These are phyloP conservation scores for Polygonum maritimum DNA, from an alignment of 148 eudicot species.

Conservation along the genomic window DNA sequence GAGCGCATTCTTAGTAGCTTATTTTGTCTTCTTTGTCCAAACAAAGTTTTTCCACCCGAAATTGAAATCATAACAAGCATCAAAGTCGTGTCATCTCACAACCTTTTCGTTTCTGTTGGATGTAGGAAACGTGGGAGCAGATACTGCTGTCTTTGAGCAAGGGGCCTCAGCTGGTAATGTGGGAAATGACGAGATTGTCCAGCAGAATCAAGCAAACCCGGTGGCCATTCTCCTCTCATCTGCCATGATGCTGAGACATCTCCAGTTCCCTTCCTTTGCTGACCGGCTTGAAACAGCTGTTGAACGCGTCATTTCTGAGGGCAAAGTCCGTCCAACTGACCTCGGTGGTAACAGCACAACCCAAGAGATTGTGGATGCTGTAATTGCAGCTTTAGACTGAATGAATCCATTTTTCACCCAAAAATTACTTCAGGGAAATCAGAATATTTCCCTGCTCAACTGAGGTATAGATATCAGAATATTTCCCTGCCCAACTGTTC, in stretches of 20 bases:
- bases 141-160: constrained; percentile 45
- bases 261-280: constrained; percentile 43
- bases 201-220: constrained; percentile 38
- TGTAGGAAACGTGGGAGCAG: constrained; percentile 39
- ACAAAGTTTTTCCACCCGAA: background rate
- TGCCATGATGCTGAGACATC: constrained; percentile 47
- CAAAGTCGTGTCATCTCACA: background rate
- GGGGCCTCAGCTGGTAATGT: constrained; percentile 48
- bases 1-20: background rate
- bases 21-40: background rate
- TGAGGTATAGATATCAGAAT: too few relatives aligned
- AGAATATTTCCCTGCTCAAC: background rate
- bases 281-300: constrained; percentile 46
- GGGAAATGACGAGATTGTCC: constrained; percentile 22
- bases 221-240: constrained; percentile 46
- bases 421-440: background rate
- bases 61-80: background rate
- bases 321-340: constrained; percentile 30
- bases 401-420: too few relatives aligned
- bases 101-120: background rate
- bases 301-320: constrained; percentile 32
- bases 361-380: constrained; percentile 39
- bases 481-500: background rate
- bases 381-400: constrained; percentile 26
- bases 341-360: constrained; percentile 34